phyloP scores from a whole-genome alignment of 495 filamentous ascomycete genomes.

The Podospora tetraspora region DNA sequence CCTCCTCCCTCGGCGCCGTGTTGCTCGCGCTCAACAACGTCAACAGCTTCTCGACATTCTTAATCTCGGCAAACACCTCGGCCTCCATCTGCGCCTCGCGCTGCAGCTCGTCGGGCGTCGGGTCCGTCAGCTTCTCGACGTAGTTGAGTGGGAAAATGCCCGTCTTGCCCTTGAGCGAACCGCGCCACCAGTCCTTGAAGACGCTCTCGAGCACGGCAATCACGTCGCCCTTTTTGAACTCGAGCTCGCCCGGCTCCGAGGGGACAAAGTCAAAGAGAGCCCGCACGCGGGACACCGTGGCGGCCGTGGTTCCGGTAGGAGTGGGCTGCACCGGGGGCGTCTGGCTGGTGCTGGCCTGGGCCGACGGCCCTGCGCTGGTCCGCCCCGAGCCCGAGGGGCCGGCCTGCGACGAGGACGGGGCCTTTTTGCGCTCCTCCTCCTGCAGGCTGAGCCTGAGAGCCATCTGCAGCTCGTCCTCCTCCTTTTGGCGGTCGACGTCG shows the following conservation, averaged over 20 bases:
- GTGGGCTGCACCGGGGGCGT: constrained; percentile 38
- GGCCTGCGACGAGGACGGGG: constrained; percentile 23
- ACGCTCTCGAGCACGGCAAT: constrained; percentile 97
- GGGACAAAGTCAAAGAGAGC: constrained; percentile 93
- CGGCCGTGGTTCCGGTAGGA: constrained; percentile 72
- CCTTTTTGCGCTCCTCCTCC: constrained; percentile 60
- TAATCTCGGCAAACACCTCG: constrained; percentile 96
- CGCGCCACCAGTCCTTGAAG: constrained; percentile 99
- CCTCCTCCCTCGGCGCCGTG: constrained; percentile 76
- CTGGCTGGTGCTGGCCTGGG: constrained; percentile 20
- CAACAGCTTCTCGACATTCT: constrained; percentile 95
- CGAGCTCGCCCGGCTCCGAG: constrained; percentile 87
- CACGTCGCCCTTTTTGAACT: constrained; percentile 94
- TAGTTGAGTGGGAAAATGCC: constrained; percentile 99
- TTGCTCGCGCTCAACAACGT: constrained; percentile 92
- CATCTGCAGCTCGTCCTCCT: constrained; percentile 97
- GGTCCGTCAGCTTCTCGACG: constrained; percentile 93
- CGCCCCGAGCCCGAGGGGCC: constrained; percentile 34
- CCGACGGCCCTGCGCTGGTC: constrained; percentile 13
- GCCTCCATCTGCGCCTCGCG: constrained; percentile 95
- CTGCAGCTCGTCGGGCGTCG: constrained; percentile 89
- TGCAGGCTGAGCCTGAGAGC: constrained; percentile 86
- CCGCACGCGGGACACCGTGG: constrained; percentile 89
- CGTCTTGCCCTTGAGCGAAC: constrained; percentile 85
- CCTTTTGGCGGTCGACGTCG: constrained; percentile 83